Evolutionary conservation across 2,329 filamentous ascomycete genomes (phyloP).

Genomic region (Biscogniauxia mediterranea): DNA sequence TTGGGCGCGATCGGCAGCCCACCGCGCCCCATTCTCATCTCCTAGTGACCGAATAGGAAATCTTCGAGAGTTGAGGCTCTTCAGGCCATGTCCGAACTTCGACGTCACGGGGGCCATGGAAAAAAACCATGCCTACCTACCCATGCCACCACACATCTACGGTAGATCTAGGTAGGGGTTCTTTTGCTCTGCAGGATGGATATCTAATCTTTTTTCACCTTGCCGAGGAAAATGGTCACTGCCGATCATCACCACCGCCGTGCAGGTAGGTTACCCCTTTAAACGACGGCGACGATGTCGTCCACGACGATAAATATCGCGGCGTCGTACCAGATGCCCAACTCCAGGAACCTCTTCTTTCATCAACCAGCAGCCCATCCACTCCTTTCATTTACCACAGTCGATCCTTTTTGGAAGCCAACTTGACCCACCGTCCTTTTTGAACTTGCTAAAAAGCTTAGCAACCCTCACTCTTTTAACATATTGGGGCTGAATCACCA

Average conservation of each 20-base stretch:
- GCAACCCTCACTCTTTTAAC: background rate
- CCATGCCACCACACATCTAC: background rate
- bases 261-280: background rate
- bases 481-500: background rate
- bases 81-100: background rate
- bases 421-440: background rate
- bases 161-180: background rate
- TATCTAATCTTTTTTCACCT: background rate
- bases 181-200: background rate
- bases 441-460: background rate
- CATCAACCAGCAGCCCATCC: background rate
- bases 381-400: background rate
- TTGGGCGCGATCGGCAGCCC: background rate
- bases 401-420: background rate
- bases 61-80: background rate
- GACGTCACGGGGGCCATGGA: background rate
- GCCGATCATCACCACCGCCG: background rate
- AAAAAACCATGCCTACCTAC: background rate
- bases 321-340: background rate
- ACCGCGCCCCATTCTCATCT: background rate
- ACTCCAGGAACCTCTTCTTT: too few species aligned
- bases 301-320: background rate
- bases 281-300: background rate
- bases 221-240: background rate
- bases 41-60: background rate